These are phyloP conservation scores for Suhomyces wounanorum DNA, from an alignment of 1,139 yeast genomes.

Conservation along the genomic window DNA sequence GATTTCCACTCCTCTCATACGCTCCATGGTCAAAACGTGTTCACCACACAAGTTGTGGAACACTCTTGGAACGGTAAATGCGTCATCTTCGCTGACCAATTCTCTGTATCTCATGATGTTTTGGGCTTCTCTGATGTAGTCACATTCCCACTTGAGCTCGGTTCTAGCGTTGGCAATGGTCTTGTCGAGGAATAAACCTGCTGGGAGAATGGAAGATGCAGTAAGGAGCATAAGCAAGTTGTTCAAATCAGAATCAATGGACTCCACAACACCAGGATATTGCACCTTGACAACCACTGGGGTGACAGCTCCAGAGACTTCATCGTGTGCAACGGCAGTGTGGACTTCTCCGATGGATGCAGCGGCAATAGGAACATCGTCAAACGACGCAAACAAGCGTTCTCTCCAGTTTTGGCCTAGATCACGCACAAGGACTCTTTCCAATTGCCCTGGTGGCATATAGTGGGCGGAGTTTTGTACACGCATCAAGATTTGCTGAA, in stretches of 20 bases:
- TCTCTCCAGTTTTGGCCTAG: constrained; percentile 81
- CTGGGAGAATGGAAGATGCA: constrained; percentile 85
- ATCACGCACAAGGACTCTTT: constrained; percentile 69
- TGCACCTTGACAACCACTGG: constrained; percentile 95
- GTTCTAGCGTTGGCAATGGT: constrained; percentile 91
- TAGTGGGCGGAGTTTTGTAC: constrained; percentile 95
- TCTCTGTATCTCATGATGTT: constrained; percentile 70
- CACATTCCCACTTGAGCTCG: constrained; percentile 97
- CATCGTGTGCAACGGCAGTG: constrained; percentile 52
- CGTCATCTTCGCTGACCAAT: constrained; percentile 63
- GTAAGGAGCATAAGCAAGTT: constrained; percentile 78
- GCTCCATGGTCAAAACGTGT: constrained; percentile 88
- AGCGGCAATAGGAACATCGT: constrained; percentile 92
- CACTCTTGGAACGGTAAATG: constrained; percentile 79
- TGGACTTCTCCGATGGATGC: constrained; percentile 98
- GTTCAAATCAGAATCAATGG: constrained; percentile 91
- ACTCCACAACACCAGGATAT: constrained; percentile 95
- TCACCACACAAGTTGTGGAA: constrained; percentile 76
- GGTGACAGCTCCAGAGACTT: constrained; percentile 49
- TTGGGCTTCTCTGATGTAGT: constrained; percentile 86
- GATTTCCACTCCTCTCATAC: constrained; percentile 80
- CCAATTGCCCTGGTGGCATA: constrained; percentile 93
- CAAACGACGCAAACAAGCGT: constrained; percentile 67
- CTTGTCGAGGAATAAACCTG: constrained; percentile 87
- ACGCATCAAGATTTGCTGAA: constrained; percentile 74